These are phyloP conservation scores for Cutaneotrichosporon mucoides DNA, from an alignment of 1,284 basidiomycete genomes.

Conservation along the genomic window DNA sequence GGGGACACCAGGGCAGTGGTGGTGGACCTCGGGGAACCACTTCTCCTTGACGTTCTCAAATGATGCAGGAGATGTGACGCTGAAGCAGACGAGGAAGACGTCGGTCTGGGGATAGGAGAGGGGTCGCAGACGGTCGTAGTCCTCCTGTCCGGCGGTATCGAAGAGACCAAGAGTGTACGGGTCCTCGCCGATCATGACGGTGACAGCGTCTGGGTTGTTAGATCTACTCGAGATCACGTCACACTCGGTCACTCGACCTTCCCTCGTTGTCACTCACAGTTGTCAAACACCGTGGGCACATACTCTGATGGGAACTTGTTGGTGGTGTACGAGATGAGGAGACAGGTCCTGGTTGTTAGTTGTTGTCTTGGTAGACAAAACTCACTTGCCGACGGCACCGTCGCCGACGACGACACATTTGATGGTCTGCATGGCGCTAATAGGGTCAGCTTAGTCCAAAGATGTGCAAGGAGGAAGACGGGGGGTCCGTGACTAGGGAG, in stretches of 20 bases:
- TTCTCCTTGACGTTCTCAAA: conserved; percentile 99
- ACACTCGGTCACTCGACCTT: neutral
- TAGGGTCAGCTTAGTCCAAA: conserved; percentile 7
- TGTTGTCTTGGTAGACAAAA: neutral
- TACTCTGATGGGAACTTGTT: conserved; percentile 99
- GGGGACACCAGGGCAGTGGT: conserved; percentile 99
- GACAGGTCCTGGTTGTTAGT: conserved; percentile 69
- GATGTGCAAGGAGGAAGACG: neutral
- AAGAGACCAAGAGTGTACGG: conserved; percentile 98
- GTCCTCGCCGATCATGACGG: conserved; percentile 99
- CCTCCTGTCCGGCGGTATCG: conserved; percentile 99
- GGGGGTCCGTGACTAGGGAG: neutral
- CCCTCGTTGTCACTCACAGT: conserved; percentile 50
- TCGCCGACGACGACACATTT: conserved; percentile 99
- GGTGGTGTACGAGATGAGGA: conserved; percentile 99
- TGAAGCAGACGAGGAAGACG: conserved; percentile 99
- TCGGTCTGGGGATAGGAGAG: conserved; percentile 99
- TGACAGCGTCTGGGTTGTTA: conserved; percentile 85
- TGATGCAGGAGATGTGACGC: conserved; percentile 94
- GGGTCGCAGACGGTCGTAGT: conserved; percentile 98
- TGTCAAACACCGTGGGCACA: conserved; percentile 78
- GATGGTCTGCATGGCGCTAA: conserved; percentile 77
- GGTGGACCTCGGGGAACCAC: conserved; percentile 99
- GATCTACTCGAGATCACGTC: no score
- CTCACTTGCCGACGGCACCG: conserved; percentile 95